Conservation (phyloP, 1,139 yeast species). For the Kazachstania sp. region DNA sequence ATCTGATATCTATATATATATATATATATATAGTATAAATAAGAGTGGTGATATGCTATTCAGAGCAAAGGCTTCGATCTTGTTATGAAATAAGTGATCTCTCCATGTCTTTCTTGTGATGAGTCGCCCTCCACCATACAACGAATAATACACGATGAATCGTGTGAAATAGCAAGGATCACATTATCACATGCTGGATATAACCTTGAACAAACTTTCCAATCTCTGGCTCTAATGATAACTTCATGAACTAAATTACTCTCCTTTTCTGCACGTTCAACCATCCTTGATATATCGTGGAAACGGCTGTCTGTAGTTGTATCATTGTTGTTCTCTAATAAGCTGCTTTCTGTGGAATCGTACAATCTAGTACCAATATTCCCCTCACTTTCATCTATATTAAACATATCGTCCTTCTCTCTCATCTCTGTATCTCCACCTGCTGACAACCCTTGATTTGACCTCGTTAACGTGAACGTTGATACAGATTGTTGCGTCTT, state of each 20-base stretch:
- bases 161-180: slow-evolving; percentile 27
- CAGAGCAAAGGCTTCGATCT: slow-evolving; percentile 18
- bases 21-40: no score
- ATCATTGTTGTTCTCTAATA: slow-evolving; percentile 1
- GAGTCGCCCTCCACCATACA: slow-evolving; percentile 18
- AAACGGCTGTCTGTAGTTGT: slow-evolving; percentile 3
- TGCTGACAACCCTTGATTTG: not conserved
- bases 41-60: not conserved
- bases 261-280: slow-evolving; percentile 19
- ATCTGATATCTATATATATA: no score
- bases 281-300: slow-evolving; percentile 16
- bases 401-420: slow-evolving; percentile 11
- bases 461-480: not conserved
- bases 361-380: not conserved
- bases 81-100: slow-evolving; percentile 29
- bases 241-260: slow-evolving; percentile 19
- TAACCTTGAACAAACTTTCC: slow-evolving; percentile 29
- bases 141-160: slow-evolving; percentile 29
- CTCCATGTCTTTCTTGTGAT: slow-evolving; percentile 23
- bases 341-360: not conserved
- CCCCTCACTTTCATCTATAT: slow-evolving; percentile 18
- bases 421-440: not conserved
- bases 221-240: slow-evolving; percentile 24
- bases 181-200: slow-evolving; percentile 29
- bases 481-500: not conserved